A percentile compares a stretch with the other conserved stretches of the same genome.
phyloP scores from a whole-genome alignment of 768 basidiomycete species.

The Kwoniella newhampshirensis region DNA sequence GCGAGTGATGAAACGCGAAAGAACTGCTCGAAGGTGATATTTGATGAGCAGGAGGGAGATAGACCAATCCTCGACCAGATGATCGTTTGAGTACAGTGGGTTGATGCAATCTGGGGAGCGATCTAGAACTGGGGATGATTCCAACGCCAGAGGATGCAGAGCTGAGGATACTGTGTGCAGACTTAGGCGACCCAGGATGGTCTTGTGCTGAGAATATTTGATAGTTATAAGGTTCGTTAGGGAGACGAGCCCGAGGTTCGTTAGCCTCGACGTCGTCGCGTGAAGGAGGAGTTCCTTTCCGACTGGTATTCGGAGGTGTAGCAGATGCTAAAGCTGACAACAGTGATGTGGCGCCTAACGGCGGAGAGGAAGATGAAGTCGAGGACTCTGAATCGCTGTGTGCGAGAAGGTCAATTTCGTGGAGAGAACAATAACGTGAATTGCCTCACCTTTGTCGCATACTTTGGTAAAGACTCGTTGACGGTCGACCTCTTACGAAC shows the following conservation, averaged over 20 bases:
- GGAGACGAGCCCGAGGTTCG: constrained; percentile 6
- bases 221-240: not conserved
- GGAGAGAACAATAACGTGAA: too few species aligned
- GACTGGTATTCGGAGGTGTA: constrained; percentile 8
- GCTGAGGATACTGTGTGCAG: constrained; percentile 8
- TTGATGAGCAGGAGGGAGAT: constrained; percentile 32
- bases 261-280: constrained; percentile 5
- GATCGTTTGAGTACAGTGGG: constrained; percentile 35
- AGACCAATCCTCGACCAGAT: constrained; percentile 34
- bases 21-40: constrained; percentile 9
- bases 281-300: too few species aligned
- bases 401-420: not conserved
- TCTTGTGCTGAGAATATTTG: not conserved
- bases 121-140: constrained; percentile 14
- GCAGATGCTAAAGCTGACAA: constrained; percentile 30
- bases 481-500: not conserved
- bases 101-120: constrained; percentile 41
- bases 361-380: constrained; percentile 37
- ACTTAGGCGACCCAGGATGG: constrained; percentile 7
- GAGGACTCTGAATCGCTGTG: constrained; percentile 31
- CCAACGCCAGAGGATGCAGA: constrained; percentile 4
- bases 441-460: too few species aligned
- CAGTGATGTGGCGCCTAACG: constrained; percentile 37
- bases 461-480: too few species aligned
- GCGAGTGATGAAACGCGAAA: not conserved